Conservation (phyloP, 352 stramenopile species). For the Phytophthora citricola region DNA sequence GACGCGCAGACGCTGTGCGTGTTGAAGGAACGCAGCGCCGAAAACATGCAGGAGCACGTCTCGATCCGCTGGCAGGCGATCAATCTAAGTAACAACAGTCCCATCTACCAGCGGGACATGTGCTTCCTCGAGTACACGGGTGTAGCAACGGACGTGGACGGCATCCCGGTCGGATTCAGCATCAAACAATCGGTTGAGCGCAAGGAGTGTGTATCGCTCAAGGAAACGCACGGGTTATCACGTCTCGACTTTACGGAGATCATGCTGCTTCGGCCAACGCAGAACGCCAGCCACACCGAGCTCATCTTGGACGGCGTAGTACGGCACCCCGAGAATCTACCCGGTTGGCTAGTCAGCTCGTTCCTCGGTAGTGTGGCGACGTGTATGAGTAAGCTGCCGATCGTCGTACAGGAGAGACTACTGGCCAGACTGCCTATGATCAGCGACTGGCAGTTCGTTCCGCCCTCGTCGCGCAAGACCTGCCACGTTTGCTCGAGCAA, state of each 20-base stretch:
- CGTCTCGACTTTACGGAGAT: constrained; percentile 61
- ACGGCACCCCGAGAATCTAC: constrained; percentile 45
- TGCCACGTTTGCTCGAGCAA: constrained; percentile 69
- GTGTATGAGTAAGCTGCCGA: constrained; percentile 54
- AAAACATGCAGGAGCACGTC: constrained; percentile 68
- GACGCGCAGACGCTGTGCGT: constrained; percentile 69
- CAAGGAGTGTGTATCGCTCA: constrained; percentile 64
- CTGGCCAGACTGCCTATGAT: constrained; percentile 54
- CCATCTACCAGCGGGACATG: constrained; percentile 66
- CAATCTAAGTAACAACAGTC: constrained; percentile 56
- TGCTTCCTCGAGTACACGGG: constrained; percentile 80
- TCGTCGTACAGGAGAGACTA: constrained; percentile 58
- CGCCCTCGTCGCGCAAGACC: constrained; percentile 53
- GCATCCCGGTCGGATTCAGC: constrained; percentile 65
- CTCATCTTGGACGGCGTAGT: constrained; percentile 58
- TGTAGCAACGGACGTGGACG: constrained; percentile 61
- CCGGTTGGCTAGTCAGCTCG: constrained; percentile 45
- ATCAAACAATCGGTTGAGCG: constrained; percentile 66
- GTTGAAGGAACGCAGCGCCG: constrained; percentile 49
- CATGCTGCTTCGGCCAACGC: constrained; percentile 50
- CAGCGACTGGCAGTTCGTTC: constrained; percentile 57
- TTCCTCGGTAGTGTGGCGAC: constrained; percentile 50
- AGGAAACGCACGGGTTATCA: constrained; percentile 63
- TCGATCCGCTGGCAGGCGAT: constrained; percentile 77
- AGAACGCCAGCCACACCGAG: constrained; percentile 60